Percentiles rank a stretch among this genome's conserved stretches.
Conservation (phyloP, 805 yeast genomes). For the Candida sphagnicola region DNA sequence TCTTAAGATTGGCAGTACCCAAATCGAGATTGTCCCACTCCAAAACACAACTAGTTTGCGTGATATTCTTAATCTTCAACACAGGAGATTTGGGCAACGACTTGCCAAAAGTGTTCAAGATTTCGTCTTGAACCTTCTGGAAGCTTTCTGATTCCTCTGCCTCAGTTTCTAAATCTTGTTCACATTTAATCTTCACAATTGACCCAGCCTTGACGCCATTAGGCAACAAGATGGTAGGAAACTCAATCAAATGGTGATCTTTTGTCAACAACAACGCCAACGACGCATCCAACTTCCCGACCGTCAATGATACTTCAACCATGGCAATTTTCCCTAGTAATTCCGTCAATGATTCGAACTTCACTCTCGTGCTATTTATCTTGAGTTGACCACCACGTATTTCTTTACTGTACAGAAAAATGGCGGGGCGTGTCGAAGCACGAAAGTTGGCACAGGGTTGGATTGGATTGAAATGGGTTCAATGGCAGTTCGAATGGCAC, state of each 20-base stretch:
- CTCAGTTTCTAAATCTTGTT: conserved; percentile 69
- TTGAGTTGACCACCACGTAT: not conserved
- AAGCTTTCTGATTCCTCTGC: conserved; percentile 54
- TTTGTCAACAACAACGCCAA: conserved; percentile 84
- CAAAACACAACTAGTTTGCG: conserved; percentile 92
- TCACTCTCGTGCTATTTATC: not conserved
- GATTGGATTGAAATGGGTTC: too few species aligned
- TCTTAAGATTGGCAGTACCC: conserved; percentile 77
- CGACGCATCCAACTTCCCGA: conserved; percentile 94
- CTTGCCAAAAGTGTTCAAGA: conserved; percentile 68
- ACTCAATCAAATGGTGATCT: conserved; percentile 92
- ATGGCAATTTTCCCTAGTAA: conserved; percentile 23
- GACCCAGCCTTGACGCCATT: conserved; percentile 90
- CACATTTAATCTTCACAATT: conserved; percentile 80
- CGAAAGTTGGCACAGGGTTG: too few species aligned
- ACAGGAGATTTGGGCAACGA: conserved; percentile 69
- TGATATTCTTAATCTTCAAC: conserved; percentile 67
- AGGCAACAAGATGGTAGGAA: conserved; percentile 92
- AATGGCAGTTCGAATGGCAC: too few species aligned
- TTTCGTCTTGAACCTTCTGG: conserved; percentile 64
- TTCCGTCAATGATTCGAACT: not conserved
- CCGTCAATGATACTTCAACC: conserved; percentile 91
- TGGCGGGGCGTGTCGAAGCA: too few species aligned
- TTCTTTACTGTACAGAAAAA: too few species aligned
- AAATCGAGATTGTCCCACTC: conserved; percentile 88